A percentile compares a stretch with the other conserved stretches of the same genome.
Conservation (phyloP, 2,329 filamentous ascomycete species). For the Colletotrichum lentis region DNA sequence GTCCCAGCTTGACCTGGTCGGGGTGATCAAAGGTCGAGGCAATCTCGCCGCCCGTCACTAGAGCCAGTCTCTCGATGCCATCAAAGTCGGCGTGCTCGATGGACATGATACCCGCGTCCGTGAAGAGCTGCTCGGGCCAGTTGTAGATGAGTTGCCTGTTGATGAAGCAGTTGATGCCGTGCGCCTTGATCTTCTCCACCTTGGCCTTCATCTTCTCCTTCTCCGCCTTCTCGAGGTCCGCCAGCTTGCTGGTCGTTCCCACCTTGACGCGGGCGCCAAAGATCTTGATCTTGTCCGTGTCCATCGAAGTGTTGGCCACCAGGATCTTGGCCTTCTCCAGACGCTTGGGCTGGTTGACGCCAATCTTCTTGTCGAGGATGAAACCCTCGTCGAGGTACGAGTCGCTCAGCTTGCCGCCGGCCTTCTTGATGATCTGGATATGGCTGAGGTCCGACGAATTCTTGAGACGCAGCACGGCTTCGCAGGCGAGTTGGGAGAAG, state of each 20-base stretch:
- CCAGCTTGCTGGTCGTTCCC: constrained; percentile 92
- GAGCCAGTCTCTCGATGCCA: constrained; percentile 90
- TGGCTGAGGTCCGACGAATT: constrained; percentile 93
- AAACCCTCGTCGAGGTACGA: constrained; percentile 98
- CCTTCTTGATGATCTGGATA: constrained; percentile 99
- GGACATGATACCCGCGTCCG: constrained; percentile 95
- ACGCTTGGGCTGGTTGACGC: constrained; percentile 96
- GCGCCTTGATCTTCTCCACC: constrained; percentile 97
- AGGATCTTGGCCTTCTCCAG: constrained; percentile 98
- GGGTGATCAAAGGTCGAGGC: constrained; percentile 98
- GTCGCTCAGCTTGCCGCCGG: constrained; percentile 95
- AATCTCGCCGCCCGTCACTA: constrained; percentile 97
- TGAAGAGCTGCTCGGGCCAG: constrained; percentile 99
- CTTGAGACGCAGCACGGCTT: constrained; percentile 89
- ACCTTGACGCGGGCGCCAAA: constrained; percentile 98
- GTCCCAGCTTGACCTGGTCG: constrained; percentile 93
- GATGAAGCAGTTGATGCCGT: constrained; percentile 99
- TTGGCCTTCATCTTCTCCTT: constrained; percentile 99
- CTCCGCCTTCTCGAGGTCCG: constrained; percentile 98
- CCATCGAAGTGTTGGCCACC: constrained; percentile 98
- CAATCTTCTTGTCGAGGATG: constrained; percentile 98
- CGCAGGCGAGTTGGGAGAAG: constrained; percentile 87
- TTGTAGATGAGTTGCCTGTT: constrained; percentile 99
- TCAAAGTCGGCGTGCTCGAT: constrained; percentile 99
- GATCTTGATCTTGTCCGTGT: constrained; percentile 99